Evolutionary conservation across 2,329 filamentous ascomycete species (phyloP), one percentile per base, ranked within the genome.

Genomic region (Microsporum canis): DNA sequence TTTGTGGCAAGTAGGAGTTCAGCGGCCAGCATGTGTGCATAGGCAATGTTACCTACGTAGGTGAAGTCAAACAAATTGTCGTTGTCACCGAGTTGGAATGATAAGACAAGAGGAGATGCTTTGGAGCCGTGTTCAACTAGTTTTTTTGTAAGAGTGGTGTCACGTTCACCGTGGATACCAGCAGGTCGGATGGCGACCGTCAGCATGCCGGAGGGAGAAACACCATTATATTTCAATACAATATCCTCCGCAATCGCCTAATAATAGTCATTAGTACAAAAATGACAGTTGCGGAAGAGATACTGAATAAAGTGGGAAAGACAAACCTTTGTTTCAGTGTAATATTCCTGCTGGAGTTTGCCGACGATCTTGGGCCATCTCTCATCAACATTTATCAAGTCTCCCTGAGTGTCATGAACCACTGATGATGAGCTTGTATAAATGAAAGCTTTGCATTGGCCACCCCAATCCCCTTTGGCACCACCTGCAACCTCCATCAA

Each of bases 361-460:
- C 88, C 88, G 55, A 84, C 80, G 59, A 94, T 85, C 57, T 88
- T 81, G 33, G 89, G 89, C 81, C 88, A 90, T 55, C 82, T 79
- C 79, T 97, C 92, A 73, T 91, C 87, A 65, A 89, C 90, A 72
- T 96, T 91, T 72, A 85, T 82, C 71, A 95, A 82, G 72, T 96
- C 88, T 63, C 78, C 83, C 63, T 81, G 78, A 67, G 91, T 91
- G 75, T 97, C 91, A 71, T 88, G 87, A 65, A 96, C 80, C 64
- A 96, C 87, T 63, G 90, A 95, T 59, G 89, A 88, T 60, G 88
- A 94, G 73, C 88, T 94, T 17, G 92, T 97, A 76, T 92, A 96
- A 55, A 97, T 89, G 65, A 97, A 84, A 0, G 83, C 88, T 75
- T 86, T 89, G 69, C 77, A 77, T 60, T 74, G 72, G 59, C 75